Base-by-base conservation (phyloP, 345 rosid species). In the Brassica juncea region DNA sequence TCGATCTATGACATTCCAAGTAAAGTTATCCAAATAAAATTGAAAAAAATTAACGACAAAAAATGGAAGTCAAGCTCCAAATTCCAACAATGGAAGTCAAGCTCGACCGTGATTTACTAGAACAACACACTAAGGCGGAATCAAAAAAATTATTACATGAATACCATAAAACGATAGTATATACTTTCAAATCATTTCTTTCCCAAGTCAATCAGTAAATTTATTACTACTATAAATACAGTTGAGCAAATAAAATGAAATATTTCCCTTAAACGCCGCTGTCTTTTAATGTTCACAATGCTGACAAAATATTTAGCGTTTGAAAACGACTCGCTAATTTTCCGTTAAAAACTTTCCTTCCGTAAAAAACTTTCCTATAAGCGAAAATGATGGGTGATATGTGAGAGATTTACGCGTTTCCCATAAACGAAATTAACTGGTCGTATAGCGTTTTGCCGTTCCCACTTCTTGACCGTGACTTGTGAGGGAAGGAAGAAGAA, bases 381-480 rank as follows among this genome's bases (percentile, higher is more conserved):
- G 44, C 42, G 19, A 11, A 30, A 30, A 42, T 62, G 4, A 5
- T 72, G 19, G 76, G 15, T 63, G 47, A 19, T 19, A 73, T 73
- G 52, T 16, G 62, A 73, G 49, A 73, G 11, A 64, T 31, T 64
- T 11, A 49, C 70, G 70, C 63, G 6, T 49, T 64, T 21, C 30
- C 62, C 3, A 8, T 64, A 64, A 31, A 34, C 42, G 11, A 64
- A 19, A 19, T 19, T 19, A 64, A 47, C n/a, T 28, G 1, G 6
- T 52, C 64, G n/a, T 49, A 44, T 27, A 0, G 44, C 66, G 30
- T 49, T 59, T 75, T 52, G 78, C 19, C 76, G 23, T 77, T 77
- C 81, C 81, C 76, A 66, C 80, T 75, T 76, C 80, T 70, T 70
- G 54, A 70, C 68, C 32, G 30, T 25, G 60, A 27, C 42, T 70